Percentiles rank a stretch among this genome's conserved stretches.
These are phyloP conservation scores for Tulasnella sp. DNA, from an alignment of 768 basidiomycete genomes.

Conservation along the genomic window DNA sequence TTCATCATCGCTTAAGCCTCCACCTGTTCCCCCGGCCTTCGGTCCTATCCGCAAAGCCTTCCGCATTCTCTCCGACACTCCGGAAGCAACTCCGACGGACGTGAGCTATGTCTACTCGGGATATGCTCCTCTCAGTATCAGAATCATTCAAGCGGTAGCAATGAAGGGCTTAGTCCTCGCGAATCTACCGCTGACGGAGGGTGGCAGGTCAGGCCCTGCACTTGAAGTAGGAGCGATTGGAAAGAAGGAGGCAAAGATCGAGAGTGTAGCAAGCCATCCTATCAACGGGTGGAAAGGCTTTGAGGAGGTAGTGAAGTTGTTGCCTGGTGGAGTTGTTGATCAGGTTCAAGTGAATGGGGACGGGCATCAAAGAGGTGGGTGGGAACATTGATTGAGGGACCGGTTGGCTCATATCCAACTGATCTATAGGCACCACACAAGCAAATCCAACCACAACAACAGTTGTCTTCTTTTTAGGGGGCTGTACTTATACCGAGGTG, in stretches of 20 bases:
- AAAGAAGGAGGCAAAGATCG: conserved; percentile 31
- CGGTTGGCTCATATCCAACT: too few relatives aligned
- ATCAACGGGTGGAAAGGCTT: conserved; percentile 97
- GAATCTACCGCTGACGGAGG: conserved; percentile 15
- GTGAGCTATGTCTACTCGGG: conserved; percentile 96
- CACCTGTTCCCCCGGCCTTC: conserved; percentile 50
- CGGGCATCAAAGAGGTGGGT: conserved; percentile 29
- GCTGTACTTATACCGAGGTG: conserved; percentile 96
- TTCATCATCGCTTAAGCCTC: conserved; percentile 17
- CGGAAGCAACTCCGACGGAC: conserved; percentile 67
- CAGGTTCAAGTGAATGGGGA: conserved; percentile 43
- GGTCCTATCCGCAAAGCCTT: conserved; percentile 71
- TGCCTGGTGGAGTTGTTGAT: conserved; percentile 87
- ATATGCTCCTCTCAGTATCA: conserved; percentile 88
- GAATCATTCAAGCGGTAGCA: conserved; percentile 88
- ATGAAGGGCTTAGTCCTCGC: conserved; percentile 82
- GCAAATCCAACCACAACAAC: conserved; percentile 59
- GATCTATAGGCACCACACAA: background rate
- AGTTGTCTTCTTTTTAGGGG: conserved; percentile 94
- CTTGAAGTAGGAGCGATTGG: conserved; percentile 15
- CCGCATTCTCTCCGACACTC: conserved; percentile 87
- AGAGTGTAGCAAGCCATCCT: conserved; percentile 78
- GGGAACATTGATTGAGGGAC: too few relatives aligned
- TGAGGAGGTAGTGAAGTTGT: conserved; percentile 76
- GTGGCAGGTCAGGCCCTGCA: conserved; percentile 8